Conservation (phyloP, 2,329 filamentous ascomycete genomes). For the Calonectria henricotiae region DNA sequence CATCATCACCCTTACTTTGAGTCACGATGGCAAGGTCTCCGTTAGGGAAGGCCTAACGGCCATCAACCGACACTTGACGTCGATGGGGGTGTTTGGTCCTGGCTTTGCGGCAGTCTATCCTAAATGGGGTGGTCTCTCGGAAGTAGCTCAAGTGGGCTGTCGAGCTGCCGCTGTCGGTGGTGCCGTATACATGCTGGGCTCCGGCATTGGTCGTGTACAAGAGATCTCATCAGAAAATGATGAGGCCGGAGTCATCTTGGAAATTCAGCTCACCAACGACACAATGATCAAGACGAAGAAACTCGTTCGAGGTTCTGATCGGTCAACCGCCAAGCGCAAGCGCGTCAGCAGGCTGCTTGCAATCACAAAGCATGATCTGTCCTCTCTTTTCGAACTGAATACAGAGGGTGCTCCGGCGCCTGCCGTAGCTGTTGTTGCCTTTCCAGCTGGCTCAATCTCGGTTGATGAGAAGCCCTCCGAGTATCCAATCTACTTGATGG, state of each 20-base stretch:
- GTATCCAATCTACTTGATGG: conserved; percentile 73
- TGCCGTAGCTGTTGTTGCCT: conserved; percentile 80
- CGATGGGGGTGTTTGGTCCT: conserved; percentile 89
- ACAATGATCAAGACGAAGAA: conserved; percentile 71
- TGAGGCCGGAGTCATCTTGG: conserved; percentile 54
- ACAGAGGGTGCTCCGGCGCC: conserved; percentile 84
- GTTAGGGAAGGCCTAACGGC: conserved; percentile 78
- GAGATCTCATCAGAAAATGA: conserved; percentile 38
- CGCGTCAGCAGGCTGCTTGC: conserved; percentile 75
- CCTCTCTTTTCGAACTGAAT: conserved; percentile 77
- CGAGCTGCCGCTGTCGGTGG: conserved; percentile 93
- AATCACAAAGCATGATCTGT: conserved; percentile 78
- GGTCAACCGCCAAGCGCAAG: conserved; percentile 47
- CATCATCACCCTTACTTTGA: conserved; percentile 80
- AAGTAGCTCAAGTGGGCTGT: conserved; percentile 93
- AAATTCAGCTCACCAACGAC: conserved; percentile 71
- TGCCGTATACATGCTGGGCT: conserved; percentile 88
- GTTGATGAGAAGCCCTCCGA: conserved; percentile 56
- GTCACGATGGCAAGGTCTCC: conserved; percentile 75
- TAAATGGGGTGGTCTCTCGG: conserved; percentile 93
- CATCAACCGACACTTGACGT: conserved; percentile 86
- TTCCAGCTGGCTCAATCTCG: conserved; percentile 70
- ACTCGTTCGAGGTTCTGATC: conserved; percentile 66
- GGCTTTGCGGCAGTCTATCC: conserved; percentile 92
- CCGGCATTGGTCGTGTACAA: conserved; percentile 69